Evolutionary conservation across 331 rosid species (phyloP), one percentile per base, ranked within the genome.

Genomic region (Erythrophleum ivorense): DNA sequence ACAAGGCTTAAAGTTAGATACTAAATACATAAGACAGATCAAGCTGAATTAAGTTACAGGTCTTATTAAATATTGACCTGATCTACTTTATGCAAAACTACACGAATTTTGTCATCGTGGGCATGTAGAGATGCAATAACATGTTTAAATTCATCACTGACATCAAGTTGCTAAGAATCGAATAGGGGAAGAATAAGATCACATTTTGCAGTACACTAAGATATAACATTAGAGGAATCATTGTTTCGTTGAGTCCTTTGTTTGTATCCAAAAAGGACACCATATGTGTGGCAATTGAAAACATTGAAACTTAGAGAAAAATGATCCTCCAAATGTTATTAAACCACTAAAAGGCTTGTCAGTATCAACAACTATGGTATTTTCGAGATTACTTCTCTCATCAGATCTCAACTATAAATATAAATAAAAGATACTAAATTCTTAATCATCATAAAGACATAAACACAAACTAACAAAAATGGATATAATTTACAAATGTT

Each of bases 241-340:
- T 96, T 94, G 83, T 94, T 91, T 53, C 99, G 74, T 84, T 96
- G 94, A 34, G 98, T 96, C 83, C 97, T 91, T 90, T 96, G 98
- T 84, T 96, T 96, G 85, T 96, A 98, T 66, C 97, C 98, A 65
- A 98, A 96, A 33, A 96, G 87, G 81, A 96, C 99, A 50, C 99
- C 98, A 77, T 98, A 98, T 75, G 97, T 96, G 98, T n/a, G 99
- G 97, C 99, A 96, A 89, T 80, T 94, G 97, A 73, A 97, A 92
- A 68, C 98, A 96, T 81, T 96, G 92, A 71, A 96, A 96, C 83
- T 96, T 96, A 0, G 98, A 96, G 19, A 96, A 80, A n/a, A n/a
- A n/a, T n/a, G 98, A 89, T 52, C 97, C 97, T 65, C 99, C 98
- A 78, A 92, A 96, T 49, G 93, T 80, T 85, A 97, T 83, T 45